Percentiles rank a stretch among this genome's conserved stretches.
Conservation (phyloP, 345 rosid species). For the Sisymbrium irio region DNA sequence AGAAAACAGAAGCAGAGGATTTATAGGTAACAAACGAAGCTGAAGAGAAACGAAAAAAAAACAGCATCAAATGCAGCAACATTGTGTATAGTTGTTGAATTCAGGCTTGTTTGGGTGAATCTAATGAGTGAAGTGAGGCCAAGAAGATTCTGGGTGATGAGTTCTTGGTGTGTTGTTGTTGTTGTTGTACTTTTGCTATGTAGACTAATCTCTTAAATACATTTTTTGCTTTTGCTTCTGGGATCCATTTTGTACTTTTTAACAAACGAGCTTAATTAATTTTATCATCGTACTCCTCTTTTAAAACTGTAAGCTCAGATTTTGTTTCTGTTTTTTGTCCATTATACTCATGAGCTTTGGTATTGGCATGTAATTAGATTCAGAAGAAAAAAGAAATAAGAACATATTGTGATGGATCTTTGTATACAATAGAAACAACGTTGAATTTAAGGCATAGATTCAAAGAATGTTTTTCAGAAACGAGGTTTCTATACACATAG, state of each 20-base stretch:
- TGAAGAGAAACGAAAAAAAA: background rate
- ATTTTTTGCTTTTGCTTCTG: background rate
- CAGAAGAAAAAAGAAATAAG: background rate
- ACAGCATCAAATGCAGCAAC: conserved; percentile 24
- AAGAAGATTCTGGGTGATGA: conserved; percentile 3
- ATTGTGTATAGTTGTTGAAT: conserved; percentile 25
- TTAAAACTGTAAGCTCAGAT: background rate
- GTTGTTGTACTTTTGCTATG: conserved; percentile 19
- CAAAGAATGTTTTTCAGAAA: conserved; percentile 16
- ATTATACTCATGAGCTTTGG: background rate
- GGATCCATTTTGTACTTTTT: conserved; percentile 19
- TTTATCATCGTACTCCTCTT: background rate
- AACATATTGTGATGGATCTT: background rate
- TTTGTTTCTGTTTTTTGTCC: background rate
- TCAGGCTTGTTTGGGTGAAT: conserved; percentile 16
- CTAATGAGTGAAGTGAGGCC: conserved; percentile 27
- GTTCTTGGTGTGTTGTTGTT: conserved; percentile 29
- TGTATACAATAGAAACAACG: background rate
- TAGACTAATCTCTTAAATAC: conserved; percentile 33
- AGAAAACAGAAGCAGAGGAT: background rate
- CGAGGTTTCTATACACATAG: conserved; percentile 5
- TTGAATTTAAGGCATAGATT: background rate
- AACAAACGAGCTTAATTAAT: conserved; percentile 21
- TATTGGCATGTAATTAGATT: background rate
- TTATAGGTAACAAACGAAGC: conserved; percentile 23